Percentiles rank a stretch among this genome's conserved stretches.
phyloP scores from a whole-genome alignment of 495 filamentous ascomycete genomes.

The Chaetomium tenue region DNA sequence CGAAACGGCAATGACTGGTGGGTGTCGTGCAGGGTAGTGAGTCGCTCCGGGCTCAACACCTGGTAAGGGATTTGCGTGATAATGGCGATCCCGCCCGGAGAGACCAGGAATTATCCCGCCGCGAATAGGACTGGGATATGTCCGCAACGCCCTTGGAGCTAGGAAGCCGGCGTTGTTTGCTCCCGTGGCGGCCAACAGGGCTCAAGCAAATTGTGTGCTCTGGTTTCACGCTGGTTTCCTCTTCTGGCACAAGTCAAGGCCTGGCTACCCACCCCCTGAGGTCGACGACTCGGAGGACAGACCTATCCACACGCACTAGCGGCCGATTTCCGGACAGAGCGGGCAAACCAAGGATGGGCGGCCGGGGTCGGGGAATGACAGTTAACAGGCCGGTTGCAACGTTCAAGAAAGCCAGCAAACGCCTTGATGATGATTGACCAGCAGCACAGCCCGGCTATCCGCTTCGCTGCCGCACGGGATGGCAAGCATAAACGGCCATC shows the following conservation, averaged over 20 bases:
- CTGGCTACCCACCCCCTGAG: neutral
- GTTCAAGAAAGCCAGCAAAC: neutral
- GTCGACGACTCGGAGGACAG: neutral
- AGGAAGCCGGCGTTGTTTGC: conserved; percentile 7
- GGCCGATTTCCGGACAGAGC: neutral
- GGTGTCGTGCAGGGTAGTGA: conserved; percentile 9
- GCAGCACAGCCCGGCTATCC: neutral
- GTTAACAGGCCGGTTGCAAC: conserved; percentile 5
- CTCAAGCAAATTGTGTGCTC: conserved; percentile 7
- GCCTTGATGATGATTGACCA: conserved; percentile 1
- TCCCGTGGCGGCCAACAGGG: neutral
- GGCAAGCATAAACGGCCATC: conserved; percentile 25
- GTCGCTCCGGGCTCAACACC: neutral
- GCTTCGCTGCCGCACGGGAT: conserved; percentile 14
- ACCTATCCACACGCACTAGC: conserved; percentile 1
- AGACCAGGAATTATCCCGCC: neutral
- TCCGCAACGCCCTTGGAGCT: neutral
- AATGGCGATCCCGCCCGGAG: conserved; percentile 21
- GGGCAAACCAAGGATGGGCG: neutral
- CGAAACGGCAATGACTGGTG: conserved; percentile 5
- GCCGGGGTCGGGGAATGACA: neutral
- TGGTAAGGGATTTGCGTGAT: conserved; percentile 17
- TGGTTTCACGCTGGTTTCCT: conserved; percentile 14
- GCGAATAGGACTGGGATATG: neutral
- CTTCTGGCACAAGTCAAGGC: conserved; percentile 14